Base-by-base conservation (phyloP, 2,329 filamentous ascomycete species). In the Diaporthe velutina region DNA sequence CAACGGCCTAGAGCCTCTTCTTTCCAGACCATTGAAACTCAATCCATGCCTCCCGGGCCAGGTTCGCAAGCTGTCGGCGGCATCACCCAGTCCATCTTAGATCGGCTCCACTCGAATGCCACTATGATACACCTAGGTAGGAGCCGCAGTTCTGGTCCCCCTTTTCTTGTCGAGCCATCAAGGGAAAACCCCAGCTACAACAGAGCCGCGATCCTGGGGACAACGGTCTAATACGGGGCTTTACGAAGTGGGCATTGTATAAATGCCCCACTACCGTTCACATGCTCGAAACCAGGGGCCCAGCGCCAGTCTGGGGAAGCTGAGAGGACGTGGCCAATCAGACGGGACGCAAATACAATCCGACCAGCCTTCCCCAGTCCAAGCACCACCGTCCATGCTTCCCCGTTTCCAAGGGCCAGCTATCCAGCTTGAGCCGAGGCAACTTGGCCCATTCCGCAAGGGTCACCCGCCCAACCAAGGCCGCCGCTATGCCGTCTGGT, bases 301-400 rank as follows among this genome's bases (percentile, higher is more conserved):
- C 55, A 40, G 30, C 12, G 35, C n/a, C 45, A 25, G 50, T 72
- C 70, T 72, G 70, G 70, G 70, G 70, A 72, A 72, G 70, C 70
- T 72, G 15, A 48, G 58, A 52, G 28, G n/a, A 45, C 19, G 13
- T 54, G 70, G 48, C 70, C 70, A 72, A 72, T 72, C 22, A 38
- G 42, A 54, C 12, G 7, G 22, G 28, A 13, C 3, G 55, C 45
- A 42, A 72, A 72, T 64, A 33, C 45, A 67, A 67, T 67, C 61
- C 61, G 57, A 17, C 48, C 70, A 64, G 70, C 48, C n/a, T 64
- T 30, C 57, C 70, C 55, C 70, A n/a, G 70, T 17, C 45, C 30
- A n/a, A 71, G 55, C 17, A 17, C 42, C 15, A 9, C 57, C 54
- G 38, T 38, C 70, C 45, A 54, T 54, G 50, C 48, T 38, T 57